Evolutionary conservation across 176 grass and related monocot genomes (phyloP), one percentile per base, ranked within the genome.

Genomic region (Elymus sibiricus): DNA sequence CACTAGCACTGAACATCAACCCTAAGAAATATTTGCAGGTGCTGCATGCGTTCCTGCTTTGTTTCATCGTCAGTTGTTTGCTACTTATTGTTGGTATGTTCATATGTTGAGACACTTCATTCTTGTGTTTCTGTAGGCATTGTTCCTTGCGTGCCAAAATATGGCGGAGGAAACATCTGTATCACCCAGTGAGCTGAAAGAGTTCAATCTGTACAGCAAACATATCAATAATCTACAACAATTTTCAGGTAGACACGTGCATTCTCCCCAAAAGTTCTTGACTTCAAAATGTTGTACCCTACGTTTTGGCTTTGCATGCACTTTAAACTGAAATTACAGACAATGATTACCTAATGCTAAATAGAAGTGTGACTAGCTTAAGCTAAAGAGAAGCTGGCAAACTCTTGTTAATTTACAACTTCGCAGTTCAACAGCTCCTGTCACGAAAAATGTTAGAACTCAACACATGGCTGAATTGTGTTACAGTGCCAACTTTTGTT

Each of bases 21-120:
- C 91, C 96, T 22, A 98, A 82, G 79, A 94, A 91, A 84, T 95
- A 98, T 85, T 81, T 98, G 11, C 88, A 98, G 96, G 96, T 98
- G 37, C 1, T 34, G 13, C 25, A 38, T 14, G 75, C 4, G 26
- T 82, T 90, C 31, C 21, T 76, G 40, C 38, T 65, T 78, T 67
- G 8, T 83, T 25, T 24, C 24, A 26, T 5, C 11, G 1, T 82
- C 22, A 1, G 2, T n/a, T 66, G 13, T 74, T 59, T 88, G 24
- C 16, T 24, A 29, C 19, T 12, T 56, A 73, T 70, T 21, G 34
- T 64, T 64, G 63, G 47, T 73, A 21, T 4, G 79, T 27, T 61
- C 16, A 38, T 73, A 21, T 4, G 79, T 27, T 61, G 16, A 38
- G 10, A 10, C 16, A 16, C 28, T 60, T 76, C 29, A 53, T 73